Conservation (phyloP, 2,329 filamentous ascomycete genomes). For the Colletotrichum echinochloae region DNA sequence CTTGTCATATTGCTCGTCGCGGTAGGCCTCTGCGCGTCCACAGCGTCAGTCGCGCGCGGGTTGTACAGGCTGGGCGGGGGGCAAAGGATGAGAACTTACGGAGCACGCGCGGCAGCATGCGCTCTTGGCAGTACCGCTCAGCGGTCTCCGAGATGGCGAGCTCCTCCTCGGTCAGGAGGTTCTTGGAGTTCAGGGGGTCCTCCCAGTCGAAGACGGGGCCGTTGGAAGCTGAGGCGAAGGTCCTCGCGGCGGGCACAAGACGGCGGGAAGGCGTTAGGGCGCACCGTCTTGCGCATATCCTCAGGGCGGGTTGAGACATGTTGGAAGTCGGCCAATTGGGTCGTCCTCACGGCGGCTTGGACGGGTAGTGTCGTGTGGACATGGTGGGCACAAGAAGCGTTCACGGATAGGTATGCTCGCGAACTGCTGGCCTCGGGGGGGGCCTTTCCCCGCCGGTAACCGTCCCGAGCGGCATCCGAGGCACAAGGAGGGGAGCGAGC, state of each 20-base stretch:
- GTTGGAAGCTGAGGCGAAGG: constrained; percentile 52
- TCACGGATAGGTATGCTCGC: neutral
- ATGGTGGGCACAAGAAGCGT: constrained; percentile 9
- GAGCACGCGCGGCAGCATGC: constrained; percentile 84
- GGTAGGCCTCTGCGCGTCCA: constrained; percentile 74
- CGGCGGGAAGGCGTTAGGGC: constrained; percentile 34
- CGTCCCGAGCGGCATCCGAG: constrained; percentile 39
- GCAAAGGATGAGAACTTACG: constrained; percentile 65
- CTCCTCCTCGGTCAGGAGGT: constrained; percentile 90
- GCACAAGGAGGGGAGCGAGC: neutral
- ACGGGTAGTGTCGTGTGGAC: neutral
- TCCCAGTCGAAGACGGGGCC: constrained; percentile 82
- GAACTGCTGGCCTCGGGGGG: constrained; percentile 13
- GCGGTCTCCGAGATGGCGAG: constrained; percentile 90
- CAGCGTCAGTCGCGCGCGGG: constrained; percentile 14
- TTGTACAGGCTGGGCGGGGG: neutral
- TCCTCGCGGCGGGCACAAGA: constrained; percentile 43
- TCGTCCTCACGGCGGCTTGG: constrained; percentile 6
- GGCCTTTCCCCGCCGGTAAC: constrained; percentile 32
- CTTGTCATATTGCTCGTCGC: constrained; percentile 87
- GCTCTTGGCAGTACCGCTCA: constrained; percentile 93
- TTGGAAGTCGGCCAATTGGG: constrained; percentile 12
- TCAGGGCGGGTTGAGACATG: constrained; percentile 32
- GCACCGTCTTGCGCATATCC: constrained; percentile 31
- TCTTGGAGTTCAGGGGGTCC: constrained; percentile 82